Percentiles rank a stretch among this genome's conserved stretches.
phyloP scores from a whole-genome alignment of 2,329 filamentous ascomycete species.

The Sclerotinia borealis region DNA sequence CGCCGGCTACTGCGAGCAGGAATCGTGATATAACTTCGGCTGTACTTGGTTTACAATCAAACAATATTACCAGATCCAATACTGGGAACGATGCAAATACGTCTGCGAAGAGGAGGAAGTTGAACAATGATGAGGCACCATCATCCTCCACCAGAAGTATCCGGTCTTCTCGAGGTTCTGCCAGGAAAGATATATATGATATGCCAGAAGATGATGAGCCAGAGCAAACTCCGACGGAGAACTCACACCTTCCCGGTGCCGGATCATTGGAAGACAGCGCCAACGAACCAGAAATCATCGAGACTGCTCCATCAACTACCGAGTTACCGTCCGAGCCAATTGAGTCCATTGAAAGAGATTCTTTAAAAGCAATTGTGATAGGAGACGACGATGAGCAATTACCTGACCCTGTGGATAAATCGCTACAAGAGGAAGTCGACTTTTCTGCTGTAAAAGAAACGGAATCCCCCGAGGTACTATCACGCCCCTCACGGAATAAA shows the following conservation, averaged over 20 bases:
- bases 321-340: background rate
- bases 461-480: background rate
- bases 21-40: conserved; percentile 1
- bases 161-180: conserved; percentile 22
- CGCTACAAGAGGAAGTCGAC: background rate
- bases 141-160: conserved; percentile 24
- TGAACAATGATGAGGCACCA: conserved; percentile 22
- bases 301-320: background rate
- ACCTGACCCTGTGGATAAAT: background rate
- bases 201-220: conserved; percentile 18
- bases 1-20: conserved; percentile 17
- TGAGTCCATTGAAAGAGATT: background rate
- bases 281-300: background rate
- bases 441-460: background rate
- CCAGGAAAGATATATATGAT: conserved; percentile 24
- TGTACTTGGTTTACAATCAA: background rate
- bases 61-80: conserved; percentile 9
- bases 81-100: conserved; percentile 31
- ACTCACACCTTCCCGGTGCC: background rate
- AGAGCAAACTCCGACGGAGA: background rate
- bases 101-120: conserved; percentile 31
- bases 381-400: background rate
- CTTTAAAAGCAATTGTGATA: background rate
- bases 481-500: conserved; percentile 21
- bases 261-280: background rate